phyloP scores from a whole-genome alignment of 2,329 filamentous ascomycete species.

The Mariannaea elegans region DNA sequence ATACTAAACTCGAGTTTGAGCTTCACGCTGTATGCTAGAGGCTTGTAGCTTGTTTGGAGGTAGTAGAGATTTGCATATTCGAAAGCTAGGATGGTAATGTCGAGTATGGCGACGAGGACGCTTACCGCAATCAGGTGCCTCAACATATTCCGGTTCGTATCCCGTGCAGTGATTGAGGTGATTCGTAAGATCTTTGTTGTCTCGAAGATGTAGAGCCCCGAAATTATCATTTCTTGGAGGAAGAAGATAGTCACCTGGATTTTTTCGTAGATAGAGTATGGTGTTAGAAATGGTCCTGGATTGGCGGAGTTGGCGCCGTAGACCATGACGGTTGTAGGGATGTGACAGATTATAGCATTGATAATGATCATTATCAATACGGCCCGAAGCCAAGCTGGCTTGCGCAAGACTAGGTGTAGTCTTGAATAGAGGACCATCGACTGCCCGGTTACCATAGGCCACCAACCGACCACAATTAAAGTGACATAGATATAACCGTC shows the following conservation, averaged over 20 bases:
- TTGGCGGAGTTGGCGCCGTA: conserved; percentile 47
- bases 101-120: conserved; percentile 11
- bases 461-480: conserved; percentile 8
- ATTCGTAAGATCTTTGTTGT: conserved; percentile 12
- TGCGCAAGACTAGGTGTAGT: conserved; percentile 8
- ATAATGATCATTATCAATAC: conserved; percentile 9
- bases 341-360: conserved; percentile 9
- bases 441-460: conserved; percentile 16
- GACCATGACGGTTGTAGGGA: conserved; percentile 29
- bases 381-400: conserved; percentile 7
- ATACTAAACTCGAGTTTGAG: conserved; percentile 15
- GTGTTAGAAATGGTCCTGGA: conserved; percentile 43
- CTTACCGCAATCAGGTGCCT: conserved; percentile 16
- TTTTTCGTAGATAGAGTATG: conserved; percentile 12
- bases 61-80: conserved; percentile 6
- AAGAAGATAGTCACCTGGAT: conserved; percentile 11
- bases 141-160: conserved; percentile 1
- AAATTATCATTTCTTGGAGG: conserved; percentile 18
- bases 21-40: conserved; percentile 16
- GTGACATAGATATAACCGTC: conserved; percentile 9
- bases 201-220: conserved; percentile 12
- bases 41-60: conserved; percentile 19
- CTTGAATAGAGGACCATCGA: conserved; percentile 19
- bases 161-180: neutral
- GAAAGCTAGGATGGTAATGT: conserved; percentile 8